Percentiles rank a stretch among this genome's conserved stretches.
These are phyloP conservation scores for Chondrus crispus DNA, from an alignment of 23 red algal species.

Conservation along the genomic window DNA sequence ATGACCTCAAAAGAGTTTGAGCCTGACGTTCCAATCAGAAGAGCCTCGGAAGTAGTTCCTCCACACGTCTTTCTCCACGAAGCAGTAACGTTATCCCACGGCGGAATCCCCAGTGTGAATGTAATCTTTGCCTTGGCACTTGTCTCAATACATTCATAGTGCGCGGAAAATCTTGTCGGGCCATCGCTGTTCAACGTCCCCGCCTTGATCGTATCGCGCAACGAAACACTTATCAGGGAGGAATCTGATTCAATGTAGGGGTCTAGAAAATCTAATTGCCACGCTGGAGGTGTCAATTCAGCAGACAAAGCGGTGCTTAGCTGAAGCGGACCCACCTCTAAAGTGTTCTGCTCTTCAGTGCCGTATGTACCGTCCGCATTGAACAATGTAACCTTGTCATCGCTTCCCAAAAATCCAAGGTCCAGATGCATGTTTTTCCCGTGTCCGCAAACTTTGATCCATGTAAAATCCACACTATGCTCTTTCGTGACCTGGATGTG, in stretches of 20 bases:
- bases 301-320: slow-evolving; percentile 44
- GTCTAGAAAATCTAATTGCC: slow-evolving; percentile 38
- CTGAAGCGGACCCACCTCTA: slow-evolving; percentile 50
- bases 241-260: slow-evolving; percentile 33
- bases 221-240: slow-evolving; percentile 17
- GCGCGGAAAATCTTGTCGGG: slow-evolving; percentile 35
- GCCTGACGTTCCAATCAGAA: slow-evolving; percentile 54
- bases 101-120: slow-evolving; percentile 55
- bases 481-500: slow-evolving; percentile 14
- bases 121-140: slow-evolving; percentile 21
- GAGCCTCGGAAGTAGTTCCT: slow-evolving; percentile 20
- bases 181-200: slow-evolving; percentile 31
- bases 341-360: slow-evolving; percentile 20
- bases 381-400: slow-evolving; percentile 34
- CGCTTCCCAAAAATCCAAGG: slow-evolving; percentile 32
- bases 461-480: slow-evolving; percentile 42
- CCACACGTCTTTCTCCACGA: slow-evolving; percentile 68
- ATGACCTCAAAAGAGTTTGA: slow-evolving; percentile 47
- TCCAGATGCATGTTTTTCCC: slow-evolving; percentile 37
- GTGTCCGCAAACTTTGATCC: slow-evolving; percentile 62
- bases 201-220: slow-evolving; percentile 20
- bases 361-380: slow-evolving; percentile 57
- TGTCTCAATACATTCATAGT: slow-evolving; percentile 46
- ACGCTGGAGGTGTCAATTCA: slow-evolving; percentile 27
- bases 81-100: slow-evolving; percentile 68